Conservation (phyloP, 352 stramenopile species). For the Globisporangium paroecandrum region DNA sequence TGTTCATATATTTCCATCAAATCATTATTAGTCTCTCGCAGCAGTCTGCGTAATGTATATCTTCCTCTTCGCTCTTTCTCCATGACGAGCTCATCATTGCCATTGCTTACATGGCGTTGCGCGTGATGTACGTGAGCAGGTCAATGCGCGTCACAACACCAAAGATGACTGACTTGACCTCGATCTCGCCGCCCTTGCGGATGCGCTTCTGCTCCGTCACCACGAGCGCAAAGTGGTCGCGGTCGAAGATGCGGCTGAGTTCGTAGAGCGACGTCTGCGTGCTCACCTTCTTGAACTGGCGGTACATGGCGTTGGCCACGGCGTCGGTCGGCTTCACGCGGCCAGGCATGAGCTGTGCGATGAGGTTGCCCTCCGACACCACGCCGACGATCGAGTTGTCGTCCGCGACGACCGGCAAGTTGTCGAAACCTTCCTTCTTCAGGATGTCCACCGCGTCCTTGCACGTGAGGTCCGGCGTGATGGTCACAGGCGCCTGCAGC, state of each 20-base stretch:
- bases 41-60: constrained; percentile 15
- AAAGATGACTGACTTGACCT: constrained; percentile 61
- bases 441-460: constrained; percentile 92
- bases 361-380: constrained; percentile 95
- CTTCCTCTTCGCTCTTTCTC: not conserved
- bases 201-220: constrained; percentile 36
- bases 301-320: constrained; percentile 90
- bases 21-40: constrained; percentile 14
- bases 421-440: constrained; percentile 87
- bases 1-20: constrained; percentile 20
- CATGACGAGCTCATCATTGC: not conserved
- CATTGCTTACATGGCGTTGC: constrained; percentile 9
- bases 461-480: constrained; percentile 79
- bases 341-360: constrained; percentile 85
- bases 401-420: constrained; percentile 70
- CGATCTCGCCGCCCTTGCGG: constrained; percentile 41
- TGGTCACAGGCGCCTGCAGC: constrained; percentile 82
- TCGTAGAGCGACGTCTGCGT: constrained; percentile 83
- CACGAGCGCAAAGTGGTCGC: constrained; percentile 94
- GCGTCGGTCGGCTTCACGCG: constrained; percentile 77
- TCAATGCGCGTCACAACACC: constrained; percentile 95
- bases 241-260: constrained; percentile 93
- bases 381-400: constrained; percentile 86
- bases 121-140: constrained; percentile 94
- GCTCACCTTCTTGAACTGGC: constrained; percentile 92